Conservation (phyloP, 305 asterid genomes). For the Solanum hybrid region DNA sequence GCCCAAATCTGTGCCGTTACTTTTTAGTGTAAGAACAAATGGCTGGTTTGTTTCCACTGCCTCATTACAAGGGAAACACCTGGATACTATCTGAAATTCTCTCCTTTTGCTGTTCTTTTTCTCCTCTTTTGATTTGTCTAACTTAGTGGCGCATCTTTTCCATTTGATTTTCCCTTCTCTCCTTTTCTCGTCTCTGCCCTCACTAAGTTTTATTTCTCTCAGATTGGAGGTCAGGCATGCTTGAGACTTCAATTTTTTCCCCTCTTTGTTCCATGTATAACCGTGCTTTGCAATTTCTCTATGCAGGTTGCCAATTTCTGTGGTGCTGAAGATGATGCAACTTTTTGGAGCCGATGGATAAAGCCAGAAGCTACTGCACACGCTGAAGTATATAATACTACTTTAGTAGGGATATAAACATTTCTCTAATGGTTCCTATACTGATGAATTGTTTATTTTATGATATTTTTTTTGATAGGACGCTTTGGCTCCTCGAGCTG, state of each 20-base stretch:
- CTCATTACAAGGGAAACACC: background rate
- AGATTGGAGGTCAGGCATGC: background rate
- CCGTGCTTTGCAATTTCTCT: background rate
- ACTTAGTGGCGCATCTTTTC: background rate
- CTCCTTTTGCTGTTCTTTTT: background rate
- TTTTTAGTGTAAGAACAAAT: background rate
- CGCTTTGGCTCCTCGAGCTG: conserved; percentile 97
- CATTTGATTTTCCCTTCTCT: background rate
- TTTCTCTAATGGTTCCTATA: background rate
- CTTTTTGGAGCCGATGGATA: conserved; percentile 99
- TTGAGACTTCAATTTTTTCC: background rate
- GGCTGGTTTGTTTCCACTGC: background rate
- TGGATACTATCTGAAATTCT: background rate
- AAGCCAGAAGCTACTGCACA: conserved; percentile 83
- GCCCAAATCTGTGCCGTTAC: background rate
- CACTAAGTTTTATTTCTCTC: background rate
- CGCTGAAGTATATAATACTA: conserved; percentile 55
- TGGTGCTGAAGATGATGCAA: conserved; percentile 93
- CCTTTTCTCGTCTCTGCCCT: background rate
- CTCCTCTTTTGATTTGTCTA: background rate
- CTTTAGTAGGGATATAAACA: background rate
- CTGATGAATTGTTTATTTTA: conserved; percentile 13
- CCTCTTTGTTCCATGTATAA: background rate
- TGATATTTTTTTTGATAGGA: conserved; percentile 39
- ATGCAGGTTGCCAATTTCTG: conserved; percentile 94